A percentile compares a stretch with the other conserved stretches of the same genome.
Conservation (phyloP, 2,329 filamentous ascomycete species). For the Aspergillus caelatus region DNA sequence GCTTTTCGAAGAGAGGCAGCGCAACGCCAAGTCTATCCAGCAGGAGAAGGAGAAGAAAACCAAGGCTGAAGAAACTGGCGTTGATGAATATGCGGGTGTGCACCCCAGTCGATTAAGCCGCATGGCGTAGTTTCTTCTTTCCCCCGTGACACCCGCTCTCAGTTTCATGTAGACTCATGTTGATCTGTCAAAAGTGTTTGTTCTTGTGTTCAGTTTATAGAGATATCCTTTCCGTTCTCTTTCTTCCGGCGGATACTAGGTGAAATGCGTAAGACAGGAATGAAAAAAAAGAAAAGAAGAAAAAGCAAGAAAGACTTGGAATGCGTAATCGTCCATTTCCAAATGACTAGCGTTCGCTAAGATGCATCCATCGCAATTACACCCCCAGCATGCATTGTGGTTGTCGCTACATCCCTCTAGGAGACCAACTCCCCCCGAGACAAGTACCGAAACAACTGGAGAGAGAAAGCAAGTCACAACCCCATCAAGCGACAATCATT, state of each 20-base stretch:
- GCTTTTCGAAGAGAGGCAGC: conserved; percentile 69
- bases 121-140: conserved; percentile 27
- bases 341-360: conserved; percentile 1
- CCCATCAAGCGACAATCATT: conserved; percentile 20
- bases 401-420: conserved; percentile 1
- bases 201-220: conserved; percentile 11
- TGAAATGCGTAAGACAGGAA: conserved; percentile 12
- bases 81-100: conserved; percentile 39
- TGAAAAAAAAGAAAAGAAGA: neutral
- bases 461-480: neutral
- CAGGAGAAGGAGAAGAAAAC: conserved; percentile 46
- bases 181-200: conserved; percentile 8
- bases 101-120: conserved; percentile 49
- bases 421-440: neutral
- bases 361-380: conserved; percentile 7
- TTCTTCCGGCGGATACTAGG: conserved; percentile 14
- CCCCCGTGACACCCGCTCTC: neutral
- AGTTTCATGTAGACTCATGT: neutral
- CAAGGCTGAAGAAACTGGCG: conserved; percentile 17
- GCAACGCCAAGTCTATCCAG: conserved; percentile 52
- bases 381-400: neutral
- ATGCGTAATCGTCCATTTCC: conserved; percentile 1
- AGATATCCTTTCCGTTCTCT: conserved; percentile 23
- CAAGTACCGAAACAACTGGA: neutral
- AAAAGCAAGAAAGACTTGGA: neutral